phyloP scores from a whole-genome alignment of 2,329 filamentous ascomycete species.

The Rosellinia necatrix region DNA sequence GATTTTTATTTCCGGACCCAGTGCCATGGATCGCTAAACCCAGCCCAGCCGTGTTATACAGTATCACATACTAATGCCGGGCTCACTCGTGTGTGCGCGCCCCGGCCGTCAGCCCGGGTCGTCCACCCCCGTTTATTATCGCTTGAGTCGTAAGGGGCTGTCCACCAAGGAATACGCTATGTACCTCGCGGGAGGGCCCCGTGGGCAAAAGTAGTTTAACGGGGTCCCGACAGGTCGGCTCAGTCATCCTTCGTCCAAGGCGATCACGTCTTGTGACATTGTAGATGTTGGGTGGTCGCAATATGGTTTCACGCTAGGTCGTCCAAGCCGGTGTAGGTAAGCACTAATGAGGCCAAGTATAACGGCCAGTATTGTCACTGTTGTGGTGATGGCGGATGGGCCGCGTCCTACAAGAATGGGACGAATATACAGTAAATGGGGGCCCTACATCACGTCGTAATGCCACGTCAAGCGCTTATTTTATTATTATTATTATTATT shows the following conservation, averaged over 20 bases:
- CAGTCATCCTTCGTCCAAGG: constrained; percentile 9
- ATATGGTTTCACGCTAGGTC: constrained; percentile 14
- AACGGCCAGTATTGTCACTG: background rate
- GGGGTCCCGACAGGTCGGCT: constrained; percentile 23
- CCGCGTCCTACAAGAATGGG: constrained; percentile 4
- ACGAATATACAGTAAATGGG: background rate
- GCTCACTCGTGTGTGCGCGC: background rate
- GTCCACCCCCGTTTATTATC: background rate
- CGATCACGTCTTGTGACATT: constrained; percentile 10
- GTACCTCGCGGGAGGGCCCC: background rate
- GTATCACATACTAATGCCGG: background rate
- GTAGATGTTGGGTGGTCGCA: constrained; percentile 9
- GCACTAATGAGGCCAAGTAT: constrained; percentile 11
- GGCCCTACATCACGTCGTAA: background rate
- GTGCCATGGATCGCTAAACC: constrained; percentile 13
- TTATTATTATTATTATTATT: too few relatives aligned
- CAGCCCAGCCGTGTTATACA: background rate
- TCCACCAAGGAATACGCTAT: too few relatives aligned
- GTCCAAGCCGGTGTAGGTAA: constrained; percentile 10
- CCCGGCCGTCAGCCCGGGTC: background rate
- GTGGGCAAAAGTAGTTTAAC: constrained; percentile 12
- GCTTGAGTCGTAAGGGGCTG: background rate
- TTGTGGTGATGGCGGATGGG: background rate
- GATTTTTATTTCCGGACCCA: constrained; percentile 12
- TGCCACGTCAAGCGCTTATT: background rate